Evolutionary conservation across 2,329 filamentous ascomycete species (phyloP).

Genomic region (Emergomyces orientalis): DNA sequence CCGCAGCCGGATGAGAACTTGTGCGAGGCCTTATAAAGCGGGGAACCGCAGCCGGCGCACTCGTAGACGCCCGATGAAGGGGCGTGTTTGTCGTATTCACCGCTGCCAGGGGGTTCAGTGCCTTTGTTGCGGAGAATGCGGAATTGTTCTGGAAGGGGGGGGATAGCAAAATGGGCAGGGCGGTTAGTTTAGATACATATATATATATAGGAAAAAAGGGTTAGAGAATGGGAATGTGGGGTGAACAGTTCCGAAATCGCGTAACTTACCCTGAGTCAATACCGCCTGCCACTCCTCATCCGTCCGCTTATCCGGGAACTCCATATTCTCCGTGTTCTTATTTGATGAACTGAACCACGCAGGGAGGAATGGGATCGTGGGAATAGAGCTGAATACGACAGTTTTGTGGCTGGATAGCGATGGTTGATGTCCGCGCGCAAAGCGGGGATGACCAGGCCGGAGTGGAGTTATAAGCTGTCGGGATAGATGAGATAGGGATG

Average conservation of each 20-base stretch:
- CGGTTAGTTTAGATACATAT: not conserved
- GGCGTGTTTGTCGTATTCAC: slow-evolving; percentile 80
- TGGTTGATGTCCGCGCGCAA: not conserved
- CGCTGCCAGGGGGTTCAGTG: slow-evolving; percentile 71
- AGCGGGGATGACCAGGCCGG: not conserved
- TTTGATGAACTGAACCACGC: slow-evolving; percentile 61
- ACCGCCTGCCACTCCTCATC: slow-evolving; percentile 85
- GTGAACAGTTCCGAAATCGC: too few species aligned
- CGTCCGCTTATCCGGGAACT: slow-evolving; percentile 58
- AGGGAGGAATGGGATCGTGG: slow-evolving; percentile 67
- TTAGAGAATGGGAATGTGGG: not conserved
- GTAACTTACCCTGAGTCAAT: slow-evolving; percentile 54
- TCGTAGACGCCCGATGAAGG: slow-evolving; percentile 68
- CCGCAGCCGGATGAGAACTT: slow-evolving; percentile 97
- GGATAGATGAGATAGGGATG: not conserved
- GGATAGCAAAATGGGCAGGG: not conserved
- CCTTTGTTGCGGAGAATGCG: slow-evolving; percentile 85
- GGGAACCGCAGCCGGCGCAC: slow-evolving; percentile 76
- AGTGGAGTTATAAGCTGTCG: not conserved
- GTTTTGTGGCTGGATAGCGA: slow-evolving; percentile 18
- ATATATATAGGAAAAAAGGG: not conserved
- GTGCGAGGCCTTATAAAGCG: slow-evolving; percentile 84
- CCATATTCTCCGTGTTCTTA: slow-evolving; percentile 25
- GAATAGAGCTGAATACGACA: slow-evolving; percentile 53
- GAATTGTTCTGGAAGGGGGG: slow-evolving; percentile 71